These are phyloP conservation scores for Paulownia fortunei DNA, from an alignment of 257 asterid species.

Conservation along the genomic window DNA sequence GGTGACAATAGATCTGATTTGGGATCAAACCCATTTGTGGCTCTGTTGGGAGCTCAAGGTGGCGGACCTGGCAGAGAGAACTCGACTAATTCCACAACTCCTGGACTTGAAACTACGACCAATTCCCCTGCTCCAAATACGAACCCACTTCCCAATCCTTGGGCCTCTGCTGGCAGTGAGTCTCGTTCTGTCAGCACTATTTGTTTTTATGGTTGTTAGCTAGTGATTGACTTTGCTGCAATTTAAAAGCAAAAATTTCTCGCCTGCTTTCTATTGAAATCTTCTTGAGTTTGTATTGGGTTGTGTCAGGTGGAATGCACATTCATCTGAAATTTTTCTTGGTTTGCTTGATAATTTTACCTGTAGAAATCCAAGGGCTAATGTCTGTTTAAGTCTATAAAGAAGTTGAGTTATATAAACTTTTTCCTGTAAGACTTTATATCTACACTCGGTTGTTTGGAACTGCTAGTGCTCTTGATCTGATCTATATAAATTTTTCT, in stretches of 20 bases:
- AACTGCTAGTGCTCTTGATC: neutral
- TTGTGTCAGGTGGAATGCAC: neutral
- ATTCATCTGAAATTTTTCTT: neutral
- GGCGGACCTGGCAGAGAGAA: slow-evolving; percentile 45
- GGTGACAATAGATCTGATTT: slow-evolving; percentile 48
- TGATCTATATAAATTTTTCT: neutral
- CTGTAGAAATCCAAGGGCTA: neutral
- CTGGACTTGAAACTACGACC: slow-evolving; percentile 40
- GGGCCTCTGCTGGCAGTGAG: slow-evolving; percentile 60
- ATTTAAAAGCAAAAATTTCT: neutral
- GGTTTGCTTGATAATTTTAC: neutral
- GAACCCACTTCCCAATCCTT: slow-evolving; percentile 71
- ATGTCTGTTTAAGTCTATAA: neutral
- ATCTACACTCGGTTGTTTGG: neutral
- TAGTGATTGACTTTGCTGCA: neutral
- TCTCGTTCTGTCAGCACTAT: neutral
- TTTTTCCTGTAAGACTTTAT: neutral
- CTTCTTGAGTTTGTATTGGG: neutral
- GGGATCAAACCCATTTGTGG: slow-evolving; percentile 56
- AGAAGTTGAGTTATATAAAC: neutral
- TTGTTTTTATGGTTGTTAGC: slow-evolving; percentile 3
- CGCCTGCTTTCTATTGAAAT: neutral
- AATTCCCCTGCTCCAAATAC: slow-evolving; percentile 63
- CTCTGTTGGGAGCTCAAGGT: slow-evolving; percentile 51
- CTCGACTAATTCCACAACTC: slow-evolving; percentile 41